Evolutionary conservation across 2,329 filamentous ascomycete species (phyloP).

Genomic region (Pyrenophora graminea): DNA sequence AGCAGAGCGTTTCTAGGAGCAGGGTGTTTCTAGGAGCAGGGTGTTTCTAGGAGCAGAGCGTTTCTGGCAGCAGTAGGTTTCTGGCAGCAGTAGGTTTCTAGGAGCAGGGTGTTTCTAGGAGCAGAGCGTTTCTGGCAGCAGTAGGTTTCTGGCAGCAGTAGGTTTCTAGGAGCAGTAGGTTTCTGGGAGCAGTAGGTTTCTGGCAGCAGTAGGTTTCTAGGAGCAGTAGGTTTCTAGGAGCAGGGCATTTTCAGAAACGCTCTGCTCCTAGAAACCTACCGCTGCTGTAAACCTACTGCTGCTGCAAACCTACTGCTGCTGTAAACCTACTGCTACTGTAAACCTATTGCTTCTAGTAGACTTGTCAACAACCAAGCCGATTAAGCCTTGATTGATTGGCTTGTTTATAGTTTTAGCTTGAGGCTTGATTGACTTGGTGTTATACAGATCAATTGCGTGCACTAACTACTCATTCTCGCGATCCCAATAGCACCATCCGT

Average conservation of each 20-base stretch:
- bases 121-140: slow-evolving; percentile 2
- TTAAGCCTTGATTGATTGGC: background rate
- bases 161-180: background rate
- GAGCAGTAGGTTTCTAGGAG: background rate
- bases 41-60: background rate
- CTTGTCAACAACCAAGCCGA: background rate
- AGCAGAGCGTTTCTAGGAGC: background rate
- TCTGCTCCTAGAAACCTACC: background rate
- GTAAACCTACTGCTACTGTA: too few relatives aligned
- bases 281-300: background rate
- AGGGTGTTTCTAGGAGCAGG: background rate
- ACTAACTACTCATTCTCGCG: background rate
- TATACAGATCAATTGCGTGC: too few relatives aligned
- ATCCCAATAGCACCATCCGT: background rate
- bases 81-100: background rate
- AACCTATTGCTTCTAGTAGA: background rate
- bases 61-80: background rate
- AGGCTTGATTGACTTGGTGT: too few relatives aligned
- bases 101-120: background rate
- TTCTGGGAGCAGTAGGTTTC: background rate
- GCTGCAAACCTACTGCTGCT: background rate
- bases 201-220: background rate
- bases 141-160: background rate
- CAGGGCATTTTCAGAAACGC: background rate
- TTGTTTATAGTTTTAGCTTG: background rate